Percentiles rank a stretch among this genome's conserved stretches.
These are phyloP conservation scores for Ustilago loliicola DNA, from an alignment of 1,284 basidiomycete species.

Conservation along the genomic window DNA sequence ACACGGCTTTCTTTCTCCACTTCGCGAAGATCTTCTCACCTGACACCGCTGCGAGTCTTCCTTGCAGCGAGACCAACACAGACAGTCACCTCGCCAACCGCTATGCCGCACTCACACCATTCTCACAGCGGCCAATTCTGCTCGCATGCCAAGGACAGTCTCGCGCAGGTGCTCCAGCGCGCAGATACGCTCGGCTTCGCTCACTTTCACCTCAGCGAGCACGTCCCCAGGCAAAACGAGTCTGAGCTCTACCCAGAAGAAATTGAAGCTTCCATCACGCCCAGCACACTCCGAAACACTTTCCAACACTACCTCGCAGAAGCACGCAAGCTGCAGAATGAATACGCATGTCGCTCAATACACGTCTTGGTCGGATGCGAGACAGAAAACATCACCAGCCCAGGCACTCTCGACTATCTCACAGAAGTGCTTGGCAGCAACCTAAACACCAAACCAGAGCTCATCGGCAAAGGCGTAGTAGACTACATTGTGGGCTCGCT, in stretches of 20 bases:
- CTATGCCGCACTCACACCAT: constrained; percentile 84
- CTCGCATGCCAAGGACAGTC: constrained; percentile 82
- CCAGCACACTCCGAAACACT: constrained; percentile 74
- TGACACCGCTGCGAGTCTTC: not conserved
- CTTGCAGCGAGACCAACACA: not conserved
- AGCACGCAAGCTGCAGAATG: constrained; percentile 79
- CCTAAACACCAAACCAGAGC: constrained; percentile 19
- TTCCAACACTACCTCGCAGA: constrained; percentile 81
- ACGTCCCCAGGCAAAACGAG: constrained; percentile 85
- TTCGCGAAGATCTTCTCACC: not conserved
- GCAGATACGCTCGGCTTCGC: constrained; percentile 84
- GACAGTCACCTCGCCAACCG: not conserved
- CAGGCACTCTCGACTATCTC: constrained; percentile 76
- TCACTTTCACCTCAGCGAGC: constrained; percentile 91
- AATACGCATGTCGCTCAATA: constrained; percentile 72
- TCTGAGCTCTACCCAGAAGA: constrained; percentile 95
- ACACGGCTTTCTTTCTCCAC: constrained; percentile 10
- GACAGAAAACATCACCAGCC: constrained; percentile 85
- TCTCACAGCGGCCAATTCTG: constrained; percentile 98
- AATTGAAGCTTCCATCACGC: constrained; percentile 72
- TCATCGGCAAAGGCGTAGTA: constrained; percentile 72
- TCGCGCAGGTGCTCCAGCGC: constrained; percentile 83
- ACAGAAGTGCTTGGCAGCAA: constrained; percentile 72
- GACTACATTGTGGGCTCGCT: constrained; percentile 94
- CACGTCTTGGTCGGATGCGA: constrained; percentile 89